Conservation (phyloP, 2,329 filamentous ascomycete genomes). For the Cryphonectria japonica region DNA sequence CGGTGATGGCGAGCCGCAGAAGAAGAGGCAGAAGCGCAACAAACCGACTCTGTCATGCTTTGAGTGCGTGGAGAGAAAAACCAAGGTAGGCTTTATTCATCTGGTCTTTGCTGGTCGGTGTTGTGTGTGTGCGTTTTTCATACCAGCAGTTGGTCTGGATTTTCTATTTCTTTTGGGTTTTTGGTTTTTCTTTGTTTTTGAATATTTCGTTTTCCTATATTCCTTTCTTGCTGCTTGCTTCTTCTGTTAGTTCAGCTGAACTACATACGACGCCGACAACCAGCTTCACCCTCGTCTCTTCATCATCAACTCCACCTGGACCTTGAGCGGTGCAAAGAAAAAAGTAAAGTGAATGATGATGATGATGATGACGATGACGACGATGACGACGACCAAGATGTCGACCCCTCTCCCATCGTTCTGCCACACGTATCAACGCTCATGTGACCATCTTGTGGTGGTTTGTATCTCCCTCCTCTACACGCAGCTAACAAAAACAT, state of each 20-base stretch:
- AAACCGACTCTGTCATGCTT: constrained; percentile 80
- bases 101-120: background rate
- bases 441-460: background rate
- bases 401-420: background rate
- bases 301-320: no score
- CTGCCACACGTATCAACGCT: background rate
- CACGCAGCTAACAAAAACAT: constrained; percentile 22
- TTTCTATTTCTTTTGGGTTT: background rate
- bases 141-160: background rate
- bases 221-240: background rate
- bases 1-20: constrained; percentile 43
- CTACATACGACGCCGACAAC: background rate
- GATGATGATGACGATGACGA: background rate
- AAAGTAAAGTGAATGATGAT: no score
- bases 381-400: background rate
- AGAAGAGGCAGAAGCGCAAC: constrained; percentile 81
- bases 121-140: background rate
- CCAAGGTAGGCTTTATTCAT: constrained; percentile 60
- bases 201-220: no score
- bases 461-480: background rate
- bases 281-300: background rate
- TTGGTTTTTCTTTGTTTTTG: background rate
- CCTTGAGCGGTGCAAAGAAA: no score
- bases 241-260: background rate
- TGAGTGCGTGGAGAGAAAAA: constrained; percentile 82